Conservation (phyloP, 169 alveolate genomes). For the Plasmodium adleri region DNA sequence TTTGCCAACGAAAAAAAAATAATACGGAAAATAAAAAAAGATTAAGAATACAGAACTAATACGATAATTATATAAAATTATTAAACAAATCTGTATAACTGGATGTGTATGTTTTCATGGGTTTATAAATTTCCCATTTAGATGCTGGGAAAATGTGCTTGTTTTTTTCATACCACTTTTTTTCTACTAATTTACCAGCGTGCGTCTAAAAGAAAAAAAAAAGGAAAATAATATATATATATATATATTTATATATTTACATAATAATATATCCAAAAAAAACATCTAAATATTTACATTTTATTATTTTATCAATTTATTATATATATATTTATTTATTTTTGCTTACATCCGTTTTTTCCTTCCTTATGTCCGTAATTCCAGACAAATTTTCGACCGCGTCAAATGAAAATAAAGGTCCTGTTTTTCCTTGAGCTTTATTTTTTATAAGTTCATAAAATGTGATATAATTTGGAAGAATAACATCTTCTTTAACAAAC, state of each 20-base stretch:
- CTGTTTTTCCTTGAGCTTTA: conserved; percentile 77
- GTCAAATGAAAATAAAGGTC: conserved; percentile 66
- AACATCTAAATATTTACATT: too few species aligned
- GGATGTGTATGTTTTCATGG: conserved; percentile 56
- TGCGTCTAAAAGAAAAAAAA: conserved; percentile 46
- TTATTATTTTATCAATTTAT: too few species aligned
- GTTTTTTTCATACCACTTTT: conserved; percentile 78
- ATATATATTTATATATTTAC: not conserved
- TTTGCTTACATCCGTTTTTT: conserved; percentile 72
- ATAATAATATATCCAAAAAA: not conserved
- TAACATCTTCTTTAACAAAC: conserved; percentile 76
- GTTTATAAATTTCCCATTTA: conserved; percentile 79
- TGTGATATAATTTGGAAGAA: conserved; percentile 76
- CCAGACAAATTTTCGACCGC: conserved; percentile 71
- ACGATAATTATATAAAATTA: conserved; percentile 16
- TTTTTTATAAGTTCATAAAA: conserved; percentile 76
- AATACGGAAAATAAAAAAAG: not conserved
- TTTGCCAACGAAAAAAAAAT: conserved; percentile 7
- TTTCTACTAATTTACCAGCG: conserved; percentile 78
- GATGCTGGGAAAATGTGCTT: conserved; percentile 79
- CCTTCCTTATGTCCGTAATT: conserved; percentile 57
- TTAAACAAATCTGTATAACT: conserved; percentile 54
- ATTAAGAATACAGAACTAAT: conserved; percentile 5
- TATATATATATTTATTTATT: conserved; percentile 15
- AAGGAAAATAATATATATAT: not conserved